phyloP scores from a whole-genome alignment of 495 filamentous ascomycete genomes.

The Aspergillus sparsus region DNA sequence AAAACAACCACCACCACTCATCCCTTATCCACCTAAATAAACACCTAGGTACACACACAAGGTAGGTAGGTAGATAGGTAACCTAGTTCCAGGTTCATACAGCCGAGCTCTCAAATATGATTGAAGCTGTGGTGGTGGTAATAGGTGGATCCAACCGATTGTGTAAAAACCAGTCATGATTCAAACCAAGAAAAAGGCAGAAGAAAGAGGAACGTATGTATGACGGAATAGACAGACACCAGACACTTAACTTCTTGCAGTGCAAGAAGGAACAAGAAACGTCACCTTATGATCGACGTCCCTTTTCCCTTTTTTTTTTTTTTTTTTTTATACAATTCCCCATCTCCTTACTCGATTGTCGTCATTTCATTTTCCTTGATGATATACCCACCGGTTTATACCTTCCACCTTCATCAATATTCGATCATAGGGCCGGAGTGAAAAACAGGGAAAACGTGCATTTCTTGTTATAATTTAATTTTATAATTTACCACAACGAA shows the following conservation, averaged over 20 bases:
- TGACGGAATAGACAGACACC: conserved; percentile 12
- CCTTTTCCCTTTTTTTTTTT: background rate
- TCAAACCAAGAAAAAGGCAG: background rate
- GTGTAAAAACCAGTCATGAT: background rate
- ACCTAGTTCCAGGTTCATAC: too few relatives aligned
- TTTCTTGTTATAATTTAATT: conserved; percentile 12
- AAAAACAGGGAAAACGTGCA: too few relatives aligned
- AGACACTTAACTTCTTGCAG: too few relatives aligned
- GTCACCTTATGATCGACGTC: background rate
- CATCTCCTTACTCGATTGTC: background rate
- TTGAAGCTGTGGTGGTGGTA: too few relatives aligned
- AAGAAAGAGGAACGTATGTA: background rate
- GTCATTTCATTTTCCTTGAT: background rate
- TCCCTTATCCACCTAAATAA: too few relatives aligned
- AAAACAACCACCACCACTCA: too few relatives aligned
- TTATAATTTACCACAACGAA: background rate
- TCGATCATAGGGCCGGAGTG: too few relatives aligned
- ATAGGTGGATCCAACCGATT: too few relatives aligned
- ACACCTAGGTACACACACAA: too few relatives aligned
- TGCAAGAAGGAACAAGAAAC: background rate
- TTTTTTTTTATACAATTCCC: background rate
- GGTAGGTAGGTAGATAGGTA: too few relatives aligned
- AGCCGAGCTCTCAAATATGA: too few relatives aligned
- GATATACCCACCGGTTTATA: background rate
- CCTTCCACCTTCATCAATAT: background rate